phyloP scores from a whole-genome alignment of 169 alveolate species.

The Eimeria brunetti region DNA sequence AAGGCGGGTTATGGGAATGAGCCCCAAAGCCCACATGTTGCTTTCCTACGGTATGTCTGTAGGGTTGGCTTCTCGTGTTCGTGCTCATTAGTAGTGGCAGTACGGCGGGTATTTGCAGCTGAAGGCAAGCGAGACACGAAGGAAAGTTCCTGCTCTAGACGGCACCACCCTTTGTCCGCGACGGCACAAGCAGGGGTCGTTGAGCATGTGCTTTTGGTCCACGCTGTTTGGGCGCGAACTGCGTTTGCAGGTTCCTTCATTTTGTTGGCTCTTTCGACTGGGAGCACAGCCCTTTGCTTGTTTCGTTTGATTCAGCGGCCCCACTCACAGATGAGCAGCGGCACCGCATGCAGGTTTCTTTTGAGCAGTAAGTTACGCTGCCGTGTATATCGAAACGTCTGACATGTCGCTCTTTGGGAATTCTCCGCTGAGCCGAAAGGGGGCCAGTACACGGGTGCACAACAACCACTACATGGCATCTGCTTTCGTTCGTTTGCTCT shows the following conservation, averaged over 20 bases:
- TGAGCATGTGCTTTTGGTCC: not conserved
- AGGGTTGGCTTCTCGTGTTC: not conserved
- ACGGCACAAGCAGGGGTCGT: not conserved
- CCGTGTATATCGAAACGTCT: not conserved
- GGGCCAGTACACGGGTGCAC: not conserved
- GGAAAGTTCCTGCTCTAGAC: not conserved
- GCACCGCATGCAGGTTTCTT: conserved; percentile 47
- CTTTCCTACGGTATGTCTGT: conserved; percentile 56
- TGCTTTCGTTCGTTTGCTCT: not conserved
- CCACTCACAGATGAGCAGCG: conserved; percentile 69
- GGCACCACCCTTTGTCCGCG: not conserved
- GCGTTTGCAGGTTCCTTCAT: conserved; percentile 70
- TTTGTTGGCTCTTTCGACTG: conserved; percentile 68
- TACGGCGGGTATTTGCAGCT: not conserved
- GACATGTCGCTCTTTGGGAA: not conserved
- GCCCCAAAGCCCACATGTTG: conserved; percentile 80
- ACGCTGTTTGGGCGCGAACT: not conserved
- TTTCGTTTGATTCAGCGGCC: conserved; percentile 52
- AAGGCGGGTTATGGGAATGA: conserved; percentile 66
- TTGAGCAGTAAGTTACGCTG: conserved; percentile 58
- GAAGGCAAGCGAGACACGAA: not conserved
- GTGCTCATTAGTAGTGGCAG: not conserved
- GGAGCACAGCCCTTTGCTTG: conserved; percentile 58
- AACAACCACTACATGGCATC: not conserved
- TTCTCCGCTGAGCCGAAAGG: not conserved